Evolutionary conservation across 495 filamentous ascomycete genomes (phyloP).

Genomic region (Penicillium goetzii): DNA sequence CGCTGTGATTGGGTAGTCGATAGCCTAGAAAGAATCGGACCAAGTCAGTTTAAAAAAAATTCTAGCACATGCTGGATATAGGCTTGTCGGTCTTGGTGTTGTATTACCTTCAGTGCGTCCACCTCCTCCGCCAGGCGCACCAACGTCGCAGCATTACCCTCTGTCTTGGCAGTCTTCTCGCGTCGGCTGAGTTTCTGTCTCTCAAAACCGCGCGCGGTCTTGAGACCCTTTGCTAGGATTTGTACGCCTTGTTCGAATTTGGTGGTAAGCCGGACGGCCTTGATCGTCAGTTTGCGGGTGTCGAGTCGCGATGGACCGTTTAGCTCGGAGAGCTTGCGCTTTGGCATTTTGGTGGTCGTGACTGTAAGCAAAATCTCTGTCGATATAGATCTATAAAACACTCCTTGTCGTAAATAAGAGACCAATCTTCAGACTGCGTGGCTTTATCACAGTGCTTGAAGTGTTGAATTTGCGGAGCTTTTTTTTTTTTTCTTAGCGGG

Average conservation of each 20-base stretch:
- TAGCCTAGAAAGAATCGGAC: conserved; percentile 35
- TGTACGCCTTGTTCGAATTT: conserved; percentile 62
- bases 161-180: conserved; percentile 64
- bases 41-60: not conserved
- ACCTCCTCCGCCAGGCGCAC: conserved; percentile 74
- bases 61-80: not conserved
- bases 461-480: conserved; percentile 15
- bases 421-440: not conserved
- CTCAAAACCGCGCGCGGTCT: conserved; percentile 83
- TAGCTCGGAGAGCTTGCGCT: conserved; percentile 51
- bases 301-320: conserved; percentile 23
- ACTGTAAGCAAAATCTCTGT: not conserved
- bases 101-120: conserved; percentile 70
- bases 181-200: conserved; percentile 83
- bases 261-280: conserved; percentile 49
- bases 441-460: not conserved
- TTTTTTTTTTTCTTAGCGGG: conserved; percentile 30
- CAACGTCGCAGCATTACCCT: conserved; percentile 41
- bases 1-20: conserved; percentile 68
- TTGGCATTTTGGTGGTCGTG: conserved; percentile 43
- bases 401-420: not conserved
- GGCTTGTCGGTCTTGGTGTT: not conserved
- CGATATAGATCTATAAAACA: not conserved
- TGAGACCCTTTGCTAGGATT: conserved; percentile 68
- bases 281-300: conserved; percentile 38